These are phyloP conservation scores for Ascochyta pisi DNA, from an alignment of 2,329 filamentous ascomycete genomes.

Conservation along the genomic window DNA sequence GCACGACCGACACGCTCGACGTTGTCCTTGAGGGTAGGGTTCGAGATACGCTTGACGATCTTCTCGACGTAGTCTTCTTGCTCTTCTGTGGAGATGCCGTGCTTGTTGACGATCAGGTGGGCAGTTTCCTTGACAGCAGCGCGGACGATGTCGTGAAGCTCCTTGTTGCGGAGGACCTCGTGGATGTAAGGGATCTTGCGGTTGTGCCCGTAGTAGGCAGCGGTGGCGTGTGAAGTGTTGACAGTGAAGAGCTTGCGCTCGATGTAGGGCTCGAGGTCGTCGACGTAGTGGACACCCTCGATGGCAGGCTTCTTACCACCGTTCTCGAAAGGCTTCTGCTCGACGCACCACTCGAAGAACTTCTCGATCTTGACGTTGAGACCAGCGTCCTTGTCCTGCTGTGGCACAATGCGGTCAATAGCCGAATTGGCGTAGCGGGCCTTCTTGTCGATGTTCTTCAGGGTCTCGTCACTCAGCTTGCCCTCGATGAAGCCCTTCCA, in stretches of 20 bases:
- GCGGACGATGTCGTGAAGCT: conserved; percentile 80
- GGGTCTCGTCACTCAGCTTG: conserved; percentile 72
- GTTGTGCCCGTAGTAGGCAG: conserved; percentile 93
- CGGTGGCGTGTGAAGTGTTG: conserved; percentile 96
- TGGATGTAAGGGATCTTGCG: conserved; percentile 86
- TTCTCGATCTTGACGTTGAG: conserved; percentile 96
- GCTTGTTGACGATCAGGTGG: conserved; percentile 83
- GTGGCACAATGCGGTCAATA: conserved; percentile 97
- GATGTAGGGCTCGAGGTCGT: conserved; percentile 91
- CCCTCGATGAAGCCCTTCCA: conserved; percentile 80
- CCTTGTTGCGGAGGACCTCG: conserved; percentile 81
- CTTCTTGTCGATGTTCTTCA: conserved; percentile 72
- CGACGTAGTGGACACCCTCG: conserved; percentile 90
- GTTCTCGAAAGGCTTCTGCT: conserved; percentile 78
- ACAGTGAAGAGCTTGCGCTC: conserved; percentile 99
- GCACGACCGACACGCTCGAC: conserved; percentile 96
- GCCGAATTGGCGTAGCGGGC: conserved; percentile 96
- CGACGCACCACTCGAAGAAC: conserved; percentile 99
- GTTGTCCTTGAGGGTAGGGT: conserved; percentile 89
- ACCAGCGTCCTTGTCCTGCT: conserved; percentile 79
- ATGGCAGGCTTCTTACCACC: conserved; percentile 74
- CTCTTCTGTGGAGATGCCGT: conserved; percentile 75
- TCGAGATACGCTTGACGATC: conserved; percentile 92
- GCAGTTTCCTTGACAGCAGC: conserved; percentile 86
- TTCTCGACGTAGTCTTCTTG: conserved; percentile 89